A percentile compares a stretch with the other conserved stretches of the same genome.
Conservation (phyloP, 441 rosid genomes). For the Pelargonium exstipulatum region DNA sequence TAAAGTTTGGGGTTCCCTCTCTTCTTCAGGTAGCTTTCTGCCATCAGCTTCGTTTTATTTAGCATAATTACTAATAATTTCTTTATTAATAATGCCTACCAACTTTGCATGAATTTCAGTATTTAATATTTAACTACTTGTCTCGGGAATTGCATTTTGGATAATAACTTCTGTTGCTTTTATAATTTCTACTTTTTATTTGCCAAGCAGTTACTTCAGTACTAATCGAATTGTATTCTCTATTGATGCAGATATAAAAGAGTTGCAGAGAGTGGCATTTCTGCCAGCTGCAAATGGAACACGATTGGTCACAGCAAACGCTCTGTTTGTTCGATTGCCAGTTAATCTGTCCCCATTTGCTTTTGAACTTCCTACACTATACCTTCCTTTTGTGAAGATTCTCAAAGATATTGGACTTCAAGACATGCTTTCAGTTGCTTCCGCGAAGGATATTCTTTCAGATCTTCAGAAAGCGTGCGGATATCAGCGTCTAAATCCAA, state of each 20-base stretch:
- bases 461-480: conserved; percentile 81
- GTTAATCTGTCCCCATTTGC: conserved; percentile 92
- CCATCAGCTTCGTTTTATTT: conserved; percentile 12
- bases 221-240: background rate
- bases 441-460: conserved; percentile 68
- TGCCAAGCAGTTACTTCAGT: background rate
- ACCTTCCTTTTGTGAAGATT: conserved; percentile 76
- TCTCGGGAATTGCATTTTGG: too few relatives aligned
- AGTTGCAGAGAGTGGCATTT: conserved; percentile 77
- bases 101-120: background rate
- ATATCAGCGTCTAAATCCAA: conserved; percentile 87
- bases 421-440: conserved; percentile 61
- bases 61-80: background rate
- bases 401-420: conserved; percentile 91
- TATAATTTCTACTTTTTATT: background rate
- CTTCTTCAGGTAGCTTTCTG: conserved; percentile 63
- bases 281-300: conserved; percentile 97
- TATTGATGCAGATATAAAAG: conserved; percentile 52
- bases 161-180: background rate
- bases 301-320: conserved; percentile 70
- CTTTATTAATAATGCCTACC: background rate
- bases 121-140: background rate
- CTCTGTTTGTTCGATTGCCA: conserved; percentile 76
- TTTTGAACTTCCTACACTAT: conserved; percentile 80
- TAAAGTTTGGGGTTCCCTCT: conserved; percentile 76